Evolutionary conservation across 2,329 filamentous ascomycete species (phyloP).

Genomic region (Calonectria pseudoreteaudii): DNA sequence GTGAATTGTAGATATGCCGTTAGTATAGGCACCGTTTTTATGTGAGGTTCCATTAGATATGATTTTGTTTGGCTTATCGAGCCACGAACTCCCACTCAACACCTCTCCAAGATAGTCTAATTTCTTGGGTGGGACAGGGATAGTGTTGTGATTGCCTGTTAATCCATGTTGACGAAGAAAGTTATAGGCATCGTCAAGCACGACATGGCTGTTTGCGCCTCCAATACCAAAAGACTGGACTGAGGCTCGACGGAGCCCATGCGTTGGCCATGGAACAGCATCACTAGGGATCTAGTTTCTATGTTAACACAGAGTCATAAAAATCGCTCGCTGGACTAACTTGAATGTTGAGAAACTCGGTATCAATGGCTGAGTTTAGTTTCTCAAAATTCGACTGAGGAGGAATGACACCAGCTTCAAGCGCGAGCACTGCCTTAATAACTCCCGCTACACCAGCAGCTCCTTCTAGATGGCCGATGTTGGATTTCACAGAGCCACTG

Average conservation of each 20-base stretch:
- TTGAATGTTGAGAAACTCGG: background rate
- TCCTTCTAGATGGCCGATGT: conserved; percentile 40
- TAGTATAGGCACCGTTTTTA: background rate
- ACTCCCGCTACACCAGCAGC: conserved; percentile 29
- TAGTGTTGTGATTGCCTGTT: background rate
- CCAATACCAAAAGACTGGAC: background rate
- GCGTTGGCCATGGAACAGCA: background rate
- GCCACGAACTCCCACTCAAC: background rate
- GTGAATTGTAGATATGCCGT: background rate
- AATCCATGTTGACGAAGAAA: background rate
- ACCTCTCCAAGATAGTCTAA: background rate
- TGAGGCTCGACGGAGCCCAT: background rate
- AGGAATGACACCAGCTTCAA: conserved; percentile 29
- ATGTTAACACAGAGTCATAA: background rate
- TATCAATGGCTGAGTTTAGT: conserved; percentile 18
- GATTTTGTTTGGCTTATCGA: too few relatives aligned
- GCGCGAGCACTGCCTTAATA: conserved; percentile 24
- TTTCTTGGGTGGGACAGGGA: background rate
- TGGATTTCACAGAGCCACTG: conserved; percentile 40
- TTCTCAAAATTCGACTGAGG: conserved; percentile 26
- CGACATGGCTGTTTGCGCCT: background rate
- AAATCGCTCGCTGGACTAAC: background rate
- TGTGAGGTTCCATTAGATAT: background rate
- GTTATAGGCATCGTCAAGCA: conserved; percentile 1
- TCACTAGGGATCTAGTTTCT: background rate